Evolutionary conservation across 23 red algal species (phyloP).

Genomic region (Gracilaria gracilis): DNA sequence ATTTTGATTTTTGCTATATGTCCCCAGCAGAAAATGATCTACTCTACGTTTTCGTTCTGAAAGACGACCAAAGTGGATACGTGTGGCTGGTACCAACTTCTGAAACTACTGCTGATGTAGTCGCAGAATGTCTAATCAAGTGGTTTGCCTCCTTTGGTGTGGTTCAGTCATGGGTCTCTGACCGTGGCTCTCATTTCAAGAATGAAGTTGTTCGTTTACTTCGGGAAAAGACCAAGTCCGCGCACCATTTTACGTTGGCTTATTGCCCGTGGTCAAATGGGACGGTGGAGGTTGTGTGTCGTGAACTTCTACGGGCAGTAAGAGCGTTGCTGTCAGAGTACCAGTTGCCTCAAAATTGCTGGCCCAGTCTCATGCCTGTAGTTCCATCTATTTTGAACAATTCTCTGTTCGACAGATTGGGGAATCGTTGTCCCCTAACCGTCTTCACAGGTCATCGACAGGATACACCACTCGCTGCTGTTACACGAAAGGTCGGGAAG

Average conservation of each 20-base stretch:
- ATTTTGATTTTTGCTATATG: conserved; percentile 45
- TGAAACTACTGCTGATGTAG: not conserved
- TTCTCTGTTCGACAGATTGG: not conserved
- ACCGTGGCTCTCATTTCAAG: conserved; percentile 39
- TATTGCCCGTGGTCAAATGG: conserved; percentile 30
- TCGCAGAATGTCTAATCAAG: not conserved
- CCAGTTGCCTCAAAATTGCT: conserved; percentile 7
- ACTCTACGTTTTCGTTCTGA: conserved; percentile 28
- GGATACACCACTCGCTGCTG: not conserved
- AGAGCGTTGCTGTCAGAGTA: conserved; percentile 19
- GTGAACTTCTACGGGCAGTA: not conserved
- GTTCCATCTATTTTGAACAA: not conserved
- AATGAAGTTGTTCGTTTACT: conserved; percentile 14
- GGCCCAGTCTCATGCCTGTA: conserved; percentile 8
- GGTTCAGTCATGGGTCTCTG: conserved; percentile 26
- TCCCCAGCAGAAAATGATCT: not conserved
- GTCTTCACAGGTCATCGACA: not conserved
- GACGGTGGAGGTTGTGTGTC: conserved; percentile 22
- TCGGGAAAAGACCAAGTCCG: not conserved
- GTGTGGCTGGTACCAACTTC: conserved; percentile 16
- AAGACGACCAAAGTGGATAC: conserved; percentile 41
- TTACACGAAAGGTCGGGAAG: not conserved
- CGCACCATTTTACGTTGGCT: conserved; percentile 1
- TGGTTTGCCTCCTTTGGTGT: conserved; percentile 26
- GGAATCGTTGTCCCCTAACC: not conserved